phyloP scores from a whole-genome alignment of 2,329 filamentous ascomycete genomes.

The Monosporascus ibericus region DNA sequence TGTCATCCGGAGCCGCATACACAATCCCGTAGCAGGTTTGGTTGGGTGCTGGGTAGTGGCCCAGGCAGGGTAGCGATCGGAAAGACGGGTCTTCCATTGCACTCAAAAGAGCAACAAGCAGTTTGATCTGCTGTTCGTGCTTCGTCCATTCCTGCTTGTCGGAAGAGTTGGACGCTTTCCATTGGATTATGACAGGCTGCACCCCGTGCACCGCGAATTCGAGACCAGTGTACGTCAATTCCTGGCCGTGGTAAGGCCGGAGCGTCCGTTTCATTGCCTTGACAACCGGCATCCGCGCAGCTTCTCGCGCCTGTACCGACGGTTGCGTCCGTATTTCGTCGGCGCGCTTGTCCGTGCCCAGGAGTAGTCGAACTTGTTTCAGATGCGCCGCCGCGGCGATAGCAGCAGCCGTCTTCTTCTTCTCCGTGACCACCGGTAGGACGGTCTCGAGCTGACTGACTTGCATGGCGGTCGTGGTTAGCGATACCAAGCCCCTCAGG shows the following conservation, averaged over 20 bases:
- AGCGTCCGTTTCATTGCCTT: constrained; percentile 1
- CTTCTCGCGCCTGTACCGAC: not conserved
- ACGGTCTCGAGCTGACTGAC: constrained; percentile 12
- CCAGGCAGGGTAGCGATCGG: constrained; percentile 12
- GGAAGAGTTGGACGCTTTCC: constrained; percentile 6
- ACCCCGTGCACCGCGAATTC: constrained; percentile 12
- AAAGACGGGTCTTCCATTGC: constrained; percentile 13
- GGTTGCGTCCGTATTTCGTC: constrained; percentile 11
- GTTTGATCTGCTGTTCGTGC: constrained; percentile 12
- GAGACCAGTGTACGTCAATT: constrained; percentile 4
- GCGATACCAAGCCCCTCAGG: constrained; percentile 13
- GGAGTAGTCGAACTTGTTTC: constrained; percentile 14
- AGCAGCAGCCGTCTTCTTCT: not conserved
- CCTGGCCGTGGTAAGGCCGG: not conserved
- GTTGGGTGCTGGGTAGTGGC: constrained; percentile 8
- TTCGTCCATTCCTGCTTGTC: constrained; percentile 7
- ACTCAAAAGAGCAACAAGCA: constrained; percentile 10
- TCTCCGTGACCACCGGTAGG: not conserved
- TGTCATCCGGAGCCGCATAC: constrained; percentile 6
- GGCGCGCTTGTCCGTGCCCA: constrained; percentile 14
- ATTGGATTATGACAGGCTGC: constrained; percentile 13
- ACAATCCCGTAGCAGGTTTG: constrained; percentile 9
- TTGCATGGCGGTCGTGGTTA: constrained; percentile 9
- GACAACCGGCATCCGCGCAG: not conserved
- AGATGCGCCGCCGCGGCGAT: constrained; percentile 15